Base-by-base conservation (phyloP, 306 rosid species). In the Sicyos baderoa region DNA sequence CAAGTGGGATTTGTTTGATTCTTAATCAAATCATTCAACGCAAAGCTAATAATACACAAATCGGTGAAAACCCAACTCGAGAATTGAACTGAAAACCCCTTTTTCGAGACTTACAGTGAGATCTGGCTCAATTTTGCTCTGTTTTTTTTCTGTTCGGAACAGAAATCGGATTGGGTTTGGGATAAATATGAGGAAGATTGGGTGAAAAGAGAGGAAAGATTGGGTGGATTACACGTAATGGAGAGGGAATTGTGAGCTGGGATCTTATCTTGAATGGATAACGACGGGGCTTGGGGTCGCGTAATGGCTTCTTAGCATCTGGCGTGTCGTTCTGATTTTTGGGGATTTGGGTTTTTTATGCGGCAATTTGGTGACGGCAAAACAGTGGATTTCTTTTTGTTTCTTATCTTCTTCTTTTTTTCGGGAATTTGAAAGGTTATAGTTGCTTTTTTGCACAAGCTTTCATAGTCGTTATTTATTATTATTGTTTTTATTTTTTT, bases 191-290 rank as follows among this genome's bases (percentile, higher is more conserved):
- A n/a, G 51, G 6, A 47, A 3, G 27, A 42, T 63, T 19, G 12
- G 53, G 16, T 42, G 69, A n/a, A n/a, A n/a, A n/a, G n/a, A n/a
- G n/a, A n/a, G n/a, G n/a, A n/a, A 47, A 3, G 27, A 42, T 63
- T 19, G 12, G 53, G 16, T 42, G 69, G 52, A 14, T 42, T 63
- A 42, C 69, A 42, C 69, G 69, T 63, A 63, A 40, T 17, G 32
- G n/a, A 63, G 9, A 44, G 9, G 9, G 68, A 42, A 37, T 35
- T 17, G 51, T 51, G 69, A 63, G 25, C 1, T 42, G 69, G 52
- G 52, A 63, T 13, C 69, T 63, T 63, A 63, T 63, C 69, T 63
- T 42, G 2, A 37, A 18, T 6, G 29, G 69, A 63, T 42, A 63
- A 63, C 69, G 50, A 63, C 1, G 29, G 29, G 52, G 17, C n/a